Base-by-base conservation (phyloP, 2,329 filamentous ascomycete genomes). In the Sarocladium kiliense region DNA sequence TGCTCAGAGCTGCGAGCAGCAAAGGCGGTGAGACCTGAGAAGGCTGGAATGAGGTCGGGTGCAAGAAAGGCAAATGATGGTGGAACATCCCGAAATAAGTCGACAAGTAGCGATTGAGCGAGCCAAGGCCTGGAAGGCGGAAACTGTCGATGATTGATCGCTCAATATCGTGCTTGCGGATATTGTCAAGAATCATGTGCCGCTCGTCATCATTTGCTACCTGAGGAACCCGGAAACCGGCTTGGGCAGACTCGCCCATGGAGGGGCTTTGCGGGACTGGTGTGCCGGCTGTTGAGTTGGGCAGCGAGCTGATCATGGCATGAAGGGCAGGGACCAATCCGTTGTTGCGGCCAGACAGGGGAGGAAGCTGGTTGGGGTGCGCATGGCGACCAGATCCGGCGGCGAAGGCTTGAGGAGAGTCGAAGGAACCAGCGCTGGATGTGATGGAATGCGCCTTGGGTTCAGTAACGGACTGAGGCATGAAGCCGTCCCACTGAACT, bases 21-120 rank as follows among this genome's bases (percentile, higher is more conserved):
- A 99, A 77, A 19, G 94, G 87, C 12, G 93, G 87, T 45, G 93
- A 90, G 3, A 88, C 83, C 61, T 87, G 80, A 3, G 88, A 87
- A 3, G 92, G 89, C 60, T 86, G 83, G 74, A 97, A 97, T 0
- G 94, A 95, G 16, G 89, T 84, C 44, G 93, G 92, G 67, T 99
- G 94, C 68, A 99, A 73, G 76, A 99, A 97, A 1, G 94, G 94
- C 66, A 97, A 74, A 67, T 99, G 94, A 65, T 96, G 94, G 68
- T 99, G 94, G 74, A 97, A 99, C 65, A 97, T 78, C 68, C 89
- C 91, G 72, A 97, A 99, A 77, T 97, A 99, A 1, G 93, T 96
- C 58, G 91, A 89, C 59, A 99, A 77, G 71, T 96, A 96, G 59
- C 91, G 85, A 74, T 99, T 97, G 68, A 97, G 75, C 2, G 89